phyloP scores from a whole-genome alignment of 2,329 filamentous ascomycete species.

The Ascochyta fabae region DNA sequence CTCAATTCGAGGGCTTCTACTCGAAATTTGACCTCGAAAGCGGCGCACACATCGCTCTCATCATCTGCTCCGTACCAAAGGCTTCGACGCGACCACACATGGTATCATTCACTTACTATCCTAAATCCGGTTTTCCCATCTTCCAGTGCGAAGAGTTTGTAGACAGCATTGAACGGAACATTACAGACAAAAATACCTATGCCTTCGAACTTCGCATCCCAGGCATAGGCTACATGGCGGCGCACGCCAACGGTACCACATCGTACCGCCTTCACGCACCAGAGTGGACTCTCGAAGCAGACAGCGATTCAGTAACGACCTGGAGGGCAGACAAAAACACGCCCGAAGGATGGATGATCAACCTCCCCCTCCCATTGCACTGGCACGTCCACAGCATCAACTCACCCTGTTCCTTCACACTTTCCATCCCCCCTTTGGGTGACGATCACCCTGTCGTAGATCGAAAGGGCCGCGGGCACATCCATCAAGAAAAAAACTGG shows the following conservation, averaged over 20 bases:
- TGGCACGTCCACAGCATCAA: conserved; percentile 59
- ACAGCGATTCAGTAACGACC: conserved; percentile 47
- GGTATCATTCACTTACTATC: conserved; percentile 59
- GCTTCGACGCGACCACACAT: conserved; percentile 51
- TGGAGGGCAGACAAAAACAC: conserved; percentile 49
- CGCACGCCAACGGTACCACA: conserved; percentile 45
- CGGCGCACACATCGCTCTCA: conserved; percentile 54
- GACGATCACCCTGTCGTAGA: conserved; percentile 27
- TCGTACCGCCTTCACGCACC: conserved; percentile 41
- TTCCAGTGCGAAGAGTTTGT: conserved; percentile 55
- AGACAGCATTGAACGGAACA: conserved; percentile 47
- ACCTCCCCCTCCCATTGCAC: conserved; percentile 57
- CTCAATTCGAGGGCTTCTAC: conserved; percentile 59
- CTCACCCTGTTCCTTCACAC: conserved; percentile 49
- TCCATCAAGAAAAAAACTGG: conserved; percentile 62
- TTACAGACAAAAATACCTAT: conserved; percentile 31
- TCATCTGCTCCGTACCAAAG: conserved; percentile 56
- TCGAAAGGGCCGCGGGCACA: conserved; percentile 45
- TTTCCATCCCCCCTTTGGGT: conserved; percentile 46
- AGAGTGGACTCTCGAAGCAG: conserved; percentile 51
- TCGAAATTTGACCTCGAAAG: conserved; percentile 57
- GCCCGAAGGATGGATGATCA: conserved; percentile 55
- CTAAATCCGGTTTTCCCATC: conserved; percentile 38
- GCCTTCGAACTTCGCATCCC: conserved; percentile 52
- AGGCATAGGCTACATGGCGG: conserved; percentile 50